A percentile compares a stretch with the other conserved stretches of the same genome.
Evolutionary conservation across 306 rosid genomes (phyloP).

Genomic region (Ochetophila trinervis): DNA sequence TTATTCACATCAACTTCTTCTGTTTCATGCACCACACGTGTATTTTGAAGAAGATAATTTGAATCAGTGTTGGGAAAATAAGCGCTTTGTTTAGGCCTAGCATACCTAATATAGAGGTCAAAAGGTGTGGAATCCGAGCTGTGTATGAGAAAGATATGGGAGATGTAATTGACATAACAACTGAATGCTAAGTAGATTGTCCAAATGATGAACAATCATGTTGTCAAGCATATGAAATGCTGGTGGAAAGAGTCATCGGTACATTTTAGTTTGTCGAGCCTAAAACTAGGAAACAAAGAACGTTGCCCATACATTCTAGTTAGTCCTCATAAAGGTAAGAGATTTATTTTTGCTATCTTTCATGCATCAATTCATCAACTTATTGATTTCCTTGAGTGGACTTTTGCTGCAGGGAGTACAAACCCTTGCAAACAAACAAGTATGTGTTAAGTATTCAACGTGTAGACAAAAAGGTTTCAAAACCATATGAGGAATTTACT

Average conservation of each 20-base stretch:
- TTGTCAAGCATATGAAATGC: neutral
- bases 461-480: neutral
- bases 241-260: neutral
- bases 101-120: neutral
- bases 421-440: neutral
- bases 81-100: neutral
- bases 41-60: neutral
- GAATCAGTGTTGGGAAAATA: constrained; percentile 4
- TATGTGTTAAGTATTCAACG: neutral
- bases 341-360: too few relatives aligned
- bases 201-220: neutral
- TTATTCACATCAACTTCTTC: neutral
- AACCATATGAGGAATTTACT: neutral
- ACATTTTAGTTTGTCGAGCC: neutral
- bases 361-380: too few relatives aligned
- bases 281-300: too few relatives aligned
- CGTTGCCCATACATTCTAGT: too few relatives aligned
- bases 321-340: too few relatives aligned
- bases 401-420: neutral
- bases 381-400: neutral
- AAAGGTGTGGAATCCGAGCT: constrained; percentile 16
- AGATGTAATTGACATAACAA: neutral
- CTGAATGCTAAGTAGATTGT: neutral
- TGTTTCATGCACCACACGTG: constrained; percentile 5
- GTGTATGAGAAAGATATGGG: constrained; percentile 16